Conservation (phyloP, 108 stramenopile species). For the Discostella stelligeroides region DNA sequence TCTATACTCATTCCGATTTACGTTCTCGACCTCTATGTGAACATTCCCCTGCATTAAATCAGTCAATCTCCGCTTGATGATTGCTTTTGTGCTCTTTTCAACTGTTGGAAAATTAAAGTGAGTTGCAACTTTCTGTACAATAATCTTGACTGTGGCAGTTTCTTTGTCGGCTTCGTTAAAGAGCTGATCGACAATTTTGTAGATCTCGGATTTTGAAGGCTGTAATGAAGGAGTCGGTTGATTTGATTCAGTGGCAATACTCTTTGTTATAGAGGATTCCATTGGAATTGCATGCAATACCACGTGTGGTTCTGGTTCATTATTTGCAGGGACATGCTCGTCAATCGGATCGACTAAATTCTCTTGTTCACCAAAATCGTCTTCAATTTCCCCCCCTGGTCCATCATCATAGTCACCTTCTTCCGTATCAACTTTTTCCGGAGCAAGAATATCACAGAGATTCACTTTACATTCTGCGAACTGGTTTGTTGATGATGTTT, state of each 20-base stretch:
- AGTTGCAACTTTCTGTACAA: conserved; percentile 26
- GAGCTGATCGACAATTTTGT: conserved; percentile 35
- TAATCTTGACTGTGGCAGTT: conserved; percentile 46
- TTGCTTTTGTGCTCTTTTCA: conserved; percentile 35
- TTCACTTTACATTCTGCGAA: background rate
- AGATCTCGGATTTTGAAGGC: conserved; percentile 24
- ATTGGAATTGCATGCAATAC: background rate
- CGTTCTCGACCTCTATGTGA: background rate
- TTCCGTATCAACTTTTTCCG: background rate
- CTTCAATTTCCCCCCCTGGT: background rate
- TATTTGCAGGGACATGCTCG: background rate
- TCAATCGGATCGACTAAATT: background rate
- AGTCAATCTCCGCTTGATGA: conserved; percentile 42
- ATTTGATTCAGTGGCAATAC: no score
- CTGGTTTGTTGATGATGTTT: background rate
- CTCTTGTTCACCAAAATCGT: background rate
- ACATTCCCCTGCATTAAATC: conserved; percentile 40
- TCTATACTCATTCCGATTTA: background rate
- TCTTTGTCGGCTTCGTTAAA: conserved; percentile 41
- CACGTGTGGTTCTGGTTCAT: background rate
- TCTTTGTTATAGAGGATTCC: background rate
- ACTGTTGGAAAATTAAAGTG: conserved; percentile 35
- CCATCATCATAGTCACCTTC: background rate
- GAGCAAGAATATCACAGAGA: background rate
- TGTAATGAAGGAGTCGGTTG: background rate